Evolutionary conservation across 2,329 filamentous ascomycete genomes (phyloP).

Genomic region (Fusarium pseudocircinatum): DNA sequence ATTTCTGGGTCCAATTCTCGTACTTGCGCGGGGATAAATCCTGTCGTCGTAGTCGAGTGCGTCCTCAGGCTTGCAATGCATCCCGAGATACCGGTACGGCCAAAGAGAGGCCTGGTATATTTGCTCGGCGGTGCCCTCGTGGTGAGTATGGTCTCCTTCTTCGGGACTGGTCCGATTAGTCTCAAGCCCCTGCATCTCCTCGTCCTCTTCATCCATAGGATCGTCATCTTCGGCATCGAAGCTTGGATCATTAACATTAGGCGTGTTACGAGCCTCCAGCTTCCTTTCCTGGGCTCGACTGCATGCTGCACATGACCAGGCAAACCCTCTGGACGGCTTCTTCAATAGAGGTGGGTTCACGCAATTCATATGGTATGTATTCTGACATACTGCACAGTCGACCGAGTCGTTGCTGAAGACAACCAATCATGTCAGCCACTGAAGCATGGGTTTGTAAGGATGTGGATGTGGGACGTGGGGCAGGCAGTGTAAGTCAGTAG

Average conservation of each 20-base stretch:
- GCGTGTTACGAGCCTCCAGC: constrained; percentile 88
- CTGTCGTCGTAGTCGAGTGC: constrained; percentile 96
- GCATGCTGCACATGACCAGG: constrained; percentile 96
- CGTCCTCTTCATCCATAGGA: constrained; percentile 75
- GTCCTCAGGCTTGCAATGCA: constrained; percentile 95
- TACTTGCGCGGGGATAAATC: constrained; percentile 95
- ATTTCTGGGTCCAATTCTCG: constrained; percentile 88
- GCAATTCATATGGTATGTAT: constrained; percentile 99
- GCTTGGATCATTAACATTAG: constrained; percentile 75
- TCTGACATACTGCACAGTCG: constrained; percentile 92
- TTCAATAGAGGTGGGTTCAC: constrained; percentile 91
- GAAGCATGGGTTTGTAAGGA: constrained; percentile 14
- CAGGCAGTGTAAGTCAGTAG: constrained; percentile 28
- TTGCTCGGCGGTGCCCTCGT: constrained; percentile 80
- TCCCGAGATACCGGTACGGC: constrained; percentile 95
- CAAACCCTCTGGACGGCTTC: constrained; percentile 96
- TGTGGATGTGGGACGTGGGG: constrained; percentile 27
- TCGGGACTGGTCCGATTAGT: constrained; percentile 73
- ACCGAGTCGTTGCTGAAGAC: constrained; percentile 84
- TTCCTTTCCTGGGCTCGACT: constrained; percentile 95
- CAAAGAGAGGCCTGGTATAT: constrained; percentile 93
- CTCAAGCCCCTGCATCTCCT: constrained; percentile 64
- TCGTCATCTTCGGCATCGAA: constrained; percentile 74
- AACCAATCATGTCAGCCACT: constrained; percentile 38
- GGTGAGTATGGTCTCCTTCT: constrained; percentile 63